phyloP scores from a whole-genome alignment of 2,329 filamentous ascomycete genomes.

The Scortechinia acanthostroma region DNA sequence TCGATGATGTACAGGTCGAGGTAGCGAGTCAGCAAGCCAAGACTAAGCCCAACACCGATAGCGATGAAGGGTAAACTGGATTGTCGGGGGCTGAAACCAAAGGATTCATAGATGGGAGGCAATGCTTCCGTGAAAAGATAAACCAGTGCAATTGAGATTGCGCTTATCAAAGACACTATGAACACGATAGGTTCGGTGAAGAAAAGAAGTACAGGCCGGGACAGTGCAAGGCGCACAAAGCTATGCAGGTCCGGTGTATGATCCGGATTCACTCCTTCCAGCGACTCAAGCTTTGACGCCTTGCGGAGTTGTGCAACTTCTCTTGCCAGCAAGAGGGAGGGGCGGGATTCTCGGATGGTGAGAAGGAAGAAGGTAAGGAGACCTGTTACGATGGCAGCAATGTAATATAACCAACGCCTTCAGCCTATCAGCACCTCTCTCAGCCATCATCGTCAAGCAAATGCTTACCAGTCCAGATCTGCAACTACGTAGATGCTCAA shows the following conservation, averaged over 20 bases:
- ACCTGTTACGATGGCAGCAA: conserved; percentile 20
- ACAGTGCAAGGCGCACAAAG: conserved; percentile 19
- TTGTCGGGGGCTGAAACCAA: conserved; percentile 15
- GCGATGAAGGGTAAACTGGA: conserved; percentile 19
- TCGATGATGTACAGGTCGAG: conserved; percentile 12
- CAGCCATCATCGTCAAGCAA: not conserved
- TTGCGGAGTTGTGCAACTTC: conserved; percentile 12
- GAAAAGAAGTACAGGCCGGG: conserved; percentile 21
- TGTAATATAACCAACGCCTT: conserved; percentile 10
- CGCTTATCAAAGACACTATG: conserved; percentile 21
- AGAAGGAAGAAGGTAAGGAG: conserved; percentile 16
- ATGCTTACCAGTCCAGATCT: not conserved
- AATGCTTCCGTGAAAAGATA: conserved; percentile 29
- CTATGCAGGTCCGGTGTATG: conserved; percentile 3
- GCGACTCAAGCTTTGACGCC: not conserved
- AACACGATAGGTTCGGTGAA: conserved; percentile 29
- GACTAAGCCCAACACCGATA: conserved; percentile 10
- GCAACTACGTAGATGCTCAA: conserved; percentile 22
- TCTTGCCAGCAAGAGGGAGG: conserved; percentile 19
- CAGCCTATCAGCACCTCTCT: not conserved
- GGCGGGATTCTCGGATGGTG: conserved; percentile 24
- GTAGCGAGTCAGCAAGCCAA: not conserved
- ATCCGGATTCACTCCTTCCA: conserved; percentile 5
- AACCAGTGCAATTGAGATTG: conserved; percentile 23
- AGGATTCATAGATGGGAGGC: conserved; percentile 17